Evolutionary conservation across 2,329 filamentous ascomycete genomes (phyloP).

Genomic region (Ophiostoma himal-ulmi): DNA sequence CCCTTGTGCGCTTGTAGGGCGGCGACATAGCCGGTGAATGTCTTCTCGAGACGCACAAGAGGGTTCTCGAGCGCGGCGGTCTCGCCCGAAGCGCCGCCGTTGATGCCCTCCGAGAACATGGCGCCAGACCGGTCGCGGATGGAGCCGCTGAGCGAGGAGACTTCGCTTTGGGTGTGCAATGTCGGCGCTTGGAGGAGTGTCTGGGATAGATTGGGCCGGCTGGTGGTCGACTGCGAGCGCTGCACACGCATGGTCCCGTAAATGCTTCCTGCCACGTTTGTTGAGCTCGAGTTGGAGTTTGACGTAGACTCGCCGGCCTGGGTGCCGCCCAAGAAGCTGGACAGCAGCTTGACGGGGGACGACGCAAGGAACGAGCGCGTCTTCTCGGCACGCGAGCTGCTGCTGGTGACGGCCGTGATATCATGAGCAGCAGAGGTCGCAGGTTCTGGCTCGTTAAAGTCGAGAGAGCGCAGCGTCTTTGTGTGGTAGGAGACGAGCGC

Average conservation of each 20-base stretch:
- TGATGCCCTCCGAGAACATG: constrained; percentile 35
- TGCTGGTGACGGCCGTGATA: not conserved
- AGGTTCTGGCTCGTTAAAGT: constrained; percentile 36
- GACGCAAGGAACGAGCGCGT: constrained; percentile 64
- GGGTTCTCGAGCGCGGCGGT: constrained; percentile 57
- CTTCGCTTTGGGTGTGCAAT: constrained; percentile 28
- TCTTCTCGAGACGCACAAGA: constrained; percentile 71
- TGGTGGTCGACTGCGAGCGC: constrained; percentile 28
- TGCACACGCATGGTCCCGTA: constrained; percentile 22
- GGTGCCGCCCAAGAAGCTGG: constrained; percentile 58
- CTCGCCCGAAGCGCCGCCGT: constrained; percentile 40
- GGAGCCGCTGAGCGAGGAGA: constrained; percentile 49
- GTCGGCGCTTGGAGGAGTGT: not conserved
- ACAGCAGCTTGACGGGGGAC: constrained; percentile 88
- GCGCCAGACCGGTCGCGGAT: constrained; percentile 43
- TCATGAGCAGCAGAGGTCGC: not conserved
- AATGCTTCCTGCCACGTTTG: constrained; percentile 34
- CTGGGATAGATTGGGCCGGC: constrained; percentile 26
- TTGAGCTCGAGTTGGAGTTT: constrained; percentile 32
- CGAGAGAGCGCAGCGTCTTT: constrained; percentile 66
- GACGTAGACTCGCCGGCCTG: not conserved
- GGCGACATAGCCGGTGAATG: constrained; percentile 75
- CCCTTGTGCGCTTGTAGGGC: constrained; percentile 80
- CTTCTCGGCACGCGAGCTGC: constrained; percentile 55
- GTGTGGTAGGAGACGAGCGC: constrained; percentile 71